phyloP scores from a whole-genome alignment of 2,329 filamentous ascomycete genomes.

The Trichophyton verrucosum region DNA sequence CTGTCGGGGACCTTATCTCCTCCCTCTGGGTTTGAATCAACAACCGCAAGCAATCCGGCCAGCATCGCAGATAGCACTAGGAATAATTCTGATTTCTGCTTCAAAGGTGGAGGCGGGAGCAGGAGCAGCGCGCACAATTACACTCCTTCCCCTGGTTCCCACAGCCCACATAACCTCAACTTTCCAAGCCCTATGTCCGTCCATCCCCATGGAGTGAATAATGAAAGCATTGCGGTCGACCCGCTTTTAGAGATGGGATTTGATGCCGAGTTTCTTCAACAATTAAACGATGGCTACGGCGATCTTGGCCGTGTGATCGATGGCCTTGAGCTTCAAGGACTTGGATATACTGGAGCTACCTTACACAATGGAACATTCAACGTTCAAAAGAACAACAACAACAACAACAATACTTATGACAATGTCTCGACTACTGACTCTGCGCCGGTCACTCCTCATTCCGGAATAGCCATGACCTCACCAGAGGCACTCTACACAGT shows the following conservation, averaged over 20 bases:
- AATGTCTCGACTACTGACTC: background rate
- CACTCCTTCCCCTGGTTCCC: conserved; percentile 18
- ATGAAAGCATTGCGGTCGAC: conserved; percentile 16
- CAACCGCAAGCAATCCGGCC: conserved; percentile 23
- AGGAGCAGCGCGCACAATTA: conserved; percentile 1
- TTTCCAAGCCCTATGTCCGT: conserved; percentile 23
- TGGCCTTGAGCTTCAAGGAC: conserved; percentile 16
- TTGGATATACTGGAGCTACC: background rate
- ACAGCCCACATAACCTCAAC: conserved; percentile 1
- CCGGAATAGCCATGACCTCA: background rate
- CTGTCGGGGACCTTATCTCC: conserved; percentile 13
- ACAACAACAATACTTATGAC: background rate
- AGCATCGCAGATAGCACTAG: conserved; percentile 22
- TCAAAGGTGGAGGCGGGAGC: background rate
- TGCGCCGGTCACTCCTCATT: background rate
- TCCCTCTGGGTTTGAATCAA: conserved; percentile 24
- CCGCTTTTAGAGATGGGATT: conserved; percentile 29
- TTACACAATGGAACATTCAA: background rate
- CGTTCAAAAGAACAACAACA: background rate
- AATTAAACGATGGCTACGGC: conserved; percentile 25
- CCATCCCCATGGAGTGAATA: conserved; percentile 10
- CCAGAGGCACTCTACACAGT: background rate
- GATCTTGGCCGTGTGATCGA: conserved; percentile 24
- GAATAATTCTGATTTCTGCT: conserved; percentile 19
- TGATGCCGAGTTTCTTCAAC: conserved; percentile 28